Evolutionary conservation across 345 rosid species (phyloP).

Genomic region (Pelargonium nanum): DNA sequence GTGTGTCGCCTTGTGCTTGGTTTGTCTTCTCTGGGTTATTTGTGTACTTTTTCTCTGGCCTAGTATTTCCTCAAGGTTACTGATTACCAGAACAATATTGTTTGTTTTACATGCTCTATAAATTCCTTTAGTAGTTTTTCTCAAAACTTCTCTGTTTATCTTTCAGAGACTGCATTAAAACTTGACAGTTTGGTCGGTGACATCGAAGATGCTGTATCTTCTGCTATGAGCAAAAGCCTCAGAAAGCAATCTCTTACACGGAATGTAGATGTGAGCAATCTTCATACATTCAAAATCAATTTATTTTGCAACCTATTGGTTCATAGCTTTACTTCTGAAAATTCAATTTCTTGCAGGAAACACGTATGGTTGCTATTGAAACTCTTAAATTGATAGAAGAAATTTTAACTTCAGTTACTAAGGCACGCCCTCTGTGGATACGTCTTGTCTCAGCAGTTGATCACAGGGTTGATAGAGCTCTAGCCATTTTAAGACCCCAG

Average conservation of each 20-base stretch:
- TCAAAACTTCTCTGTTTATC: slow-evolving; percentile 6
- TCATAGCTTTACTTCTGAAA: background rate
- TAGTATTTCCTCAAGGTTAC: background rate
- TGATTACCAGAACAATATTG: background rate
- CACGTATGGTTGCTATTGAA: slow-evolving; percentile 44
- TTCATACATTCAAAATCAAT: slow-evolving; percentile 1
- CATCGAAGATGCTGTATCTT: slow-evolving; percentile 83
- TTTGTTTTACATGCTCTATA: background rate
- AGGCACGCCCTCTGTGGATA: slow-evolving; percentile 62
- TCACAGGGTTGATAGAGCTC: slow-evolving; percentile 84
- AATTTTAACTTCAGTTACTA: slow-evolving; percentile 46
- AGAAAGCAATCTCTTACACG: slow-evolving; percentile 32
- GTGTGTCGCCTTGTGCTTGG: background rate
- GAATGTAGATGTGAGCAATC: slow-evolving; percentile 53
- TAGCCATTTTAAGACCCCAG: slow-evolving; percentile 83
- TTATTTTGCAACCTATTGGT: background rate
- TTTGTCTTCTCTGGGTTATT: background rate
- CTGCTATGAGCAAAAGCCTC: slow-evolving; percentile 49
- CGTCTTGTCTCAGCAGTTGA: slow-evolving; percentile 75
- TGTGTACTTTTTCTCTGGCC: too few relatives aligned
- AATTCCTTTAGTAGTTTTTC: slow-evolving; percentile 2
- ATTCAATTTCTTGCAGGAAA: slow-evolving; percentile 38
- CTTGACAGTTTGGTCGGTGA: slow-evolving; percentile 78
- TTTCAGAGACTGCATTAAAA: slow-evolving; percentile 79
- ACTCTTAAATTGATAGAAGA: slow-evolving; percentile 58